Conservation (phyloP, 2,329 filamentous ascomycete genomes). For the Calonectria pteridis region DNA sequence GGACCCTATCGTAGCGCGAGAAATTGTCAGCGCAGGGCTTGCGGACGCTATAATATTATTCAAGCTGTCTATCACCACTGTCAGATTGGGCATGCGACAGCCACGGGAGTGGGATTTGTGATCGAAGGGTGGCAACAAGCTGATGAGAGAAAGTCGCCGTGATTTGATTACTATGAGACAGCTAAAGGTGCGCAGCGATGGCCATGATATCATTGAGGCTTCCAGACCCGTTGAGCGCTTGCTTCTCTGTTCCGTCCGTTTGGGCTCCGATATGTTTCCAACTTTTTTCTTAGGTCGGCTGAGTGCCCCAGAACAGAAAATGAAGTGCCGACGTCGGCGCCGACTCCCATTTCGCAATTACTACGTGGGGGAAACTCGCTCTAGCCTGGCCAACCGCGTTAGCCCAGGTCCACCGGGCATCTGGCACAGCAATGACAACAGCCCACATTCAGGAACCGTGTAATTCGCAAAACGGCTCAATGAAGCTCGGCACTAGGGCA, state of each 20-base stretch:
- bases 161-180: slow-evolving; percentile 2
- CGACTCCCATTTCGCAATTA: slow-evolving; percentile 17
- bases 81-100: not conserved
- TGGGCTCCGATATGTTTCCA: not conserved
- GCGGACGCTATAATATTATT: not conserved
- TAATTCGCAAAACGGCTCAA: not conserved
- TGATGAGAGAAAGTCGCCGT: slow-evolving; percentile 6
- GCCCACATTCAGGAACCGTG: not conserved
- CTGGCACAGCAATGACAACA: not conserved
- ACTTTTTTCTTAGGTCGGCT: slow-evolving; percentile 21
- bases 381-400: slow-evolving; percentile 24
- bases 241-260: slow-evolving; percentile 7
- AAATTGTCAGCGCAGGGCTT: slow-evolving; percentile 43
- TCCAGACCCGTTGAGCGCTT: slow-evolving; percentile 5
- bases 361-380: slow-evolving; percentile 31
- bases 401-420: slow-evolving; percentile 23
- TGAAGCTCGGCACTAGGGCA: slow-evolving; percentile 32
- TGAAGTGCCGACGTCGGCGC: slow-evolving; percentile 43
- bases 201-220: not conserved
- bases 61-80: not conserved
- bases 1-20: slow-evolving; percentile 44
- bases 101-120: not conserved
- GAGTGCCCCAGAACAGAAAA: slow-evolving; percentile 26
- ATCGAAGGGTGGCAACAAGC: not conserved
- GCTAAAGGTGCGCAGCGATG: not conserved